Evolutionary conservation across 169 alveolate species (phyloP), one percentile per base, ranked within the genome.

Genomic region (Plasmodium vivax): DNA sequence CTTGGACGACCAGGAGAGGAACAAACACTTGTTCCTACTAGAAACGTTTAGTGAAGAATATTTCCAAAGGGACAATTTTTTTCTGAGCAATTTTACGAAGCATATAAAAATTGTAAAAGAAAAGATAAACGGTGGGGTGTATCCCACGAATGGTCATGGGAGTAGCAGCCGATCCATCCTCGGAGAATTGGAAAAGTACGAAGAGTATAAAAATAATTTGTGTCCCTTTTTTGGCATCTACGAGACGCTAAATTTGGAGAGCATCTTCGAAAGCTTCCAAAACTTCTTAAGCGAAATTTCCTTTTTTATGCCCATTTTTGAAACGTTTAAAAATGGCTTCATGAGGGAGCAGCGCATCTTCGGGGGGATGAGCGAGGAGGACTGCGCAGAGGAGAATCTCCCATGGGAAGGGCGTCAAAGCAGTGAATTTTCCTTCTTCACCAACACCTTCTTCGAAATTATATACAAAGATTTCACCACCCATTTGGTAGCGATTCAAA

Each of bases 361-460:
- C 16, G 51, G 77, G 3, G 47, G 41, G 38, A 47, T 58, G 23
- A 85, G 38, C 9, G 19, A 30, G 8, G 77, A 73, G 19, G 32
- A 84, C 10, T 8, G 30, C 3, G 51, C 34, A 79, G 36, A 43
- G 32, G 27, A 43, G 30, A 68, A 84, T 72, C 14, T 30, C 23
- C 71, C 32, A 43, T 38, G 12, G 27, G 84, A 77, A 10, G 16
- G 71, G 5, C 71, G 19, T 38, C 10, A 32, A 10, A 77, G 5
- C 19, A 27, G 62, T 77, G 54, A 90, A 43, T 45, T 80, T 23
- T 23, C 82, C 51, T 85, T 74, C 62, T 85, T 51, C 72, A 81
- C 94, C 36, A 81, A 90, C 43, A 68, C 83, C 68, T 90, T 90
- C 82, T 90, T 90, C 83, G 91, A 90, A 90, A 90, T 90, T 62